These are phyloP conservation scores for Dentipellis fragilis DNA, from an alignment of 768 basidiomycete species.

Conservation along the genomic window DNA sequence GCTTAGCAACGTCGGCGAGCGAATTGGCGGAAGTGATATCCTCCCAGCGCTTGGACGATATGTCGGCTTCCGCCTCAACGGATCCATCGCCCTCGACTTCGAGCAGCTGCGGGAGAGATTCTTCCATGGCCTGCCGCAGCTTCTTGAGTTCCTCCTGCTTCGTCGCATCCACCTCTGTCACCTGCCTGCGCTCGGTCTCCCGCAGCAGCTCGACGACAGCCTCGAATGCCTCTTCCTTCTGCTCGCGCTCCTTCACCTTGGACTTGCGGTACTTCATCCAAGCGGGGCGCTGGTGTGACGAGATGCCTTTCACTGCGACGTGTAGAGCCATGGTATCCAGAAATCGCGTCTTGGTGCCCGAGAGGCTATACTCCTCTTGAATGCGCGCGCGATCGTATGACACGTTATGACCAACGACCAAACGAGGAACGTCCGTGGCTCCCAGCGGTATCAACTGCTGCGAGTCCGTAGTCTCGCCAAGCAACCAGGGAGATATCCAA, in stretches of 20 bases:
- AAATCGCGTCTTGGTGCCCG: constrained; percentile 64
- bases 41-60: constrained; percentile 68
- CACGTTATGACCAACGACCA: constrained; percentile 91
- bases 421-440: constrained; percentile 34
- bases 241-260: constrained; percentile 44
- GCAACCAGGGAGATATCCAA: constrained; percentile 93
- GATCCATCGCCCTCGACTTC: constrained; percentile 32
- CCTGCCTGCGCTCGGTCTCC: constrained; percentile 26
- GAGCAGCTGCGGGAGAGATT: constrained; percentile 26
- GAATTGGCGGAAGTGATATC: constrained; percentile 89
- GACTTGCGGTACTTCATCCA: constrained; percentile 84
- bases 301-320: constrained; percentile 88
- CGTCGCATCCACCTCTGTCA: constrained; percentile 29
- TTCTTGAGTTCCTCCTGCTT: constrained; percentile 29
- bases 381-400: constrained; percentile 86
- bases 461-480: constrained; percentile 44
- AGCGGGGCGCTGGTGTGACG: constrained; percentile 86
- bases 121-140: constrained; percentile 27
- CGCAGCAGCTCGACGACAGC: constrained; percentile 45
- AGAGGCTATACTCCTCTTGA: constrained; percentile 70
- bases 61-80: constrained; percentile 28
- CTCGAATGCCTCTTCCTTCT: constrained; percentile 53
- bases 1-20: constrained; percentile 80
- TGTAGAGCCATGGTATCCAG: constrained; percentile 94
- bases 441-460: constrained; percentile 73